Conservation (phyloP, 129 eudicot genomes). For the Tagetes patula region DNA sequence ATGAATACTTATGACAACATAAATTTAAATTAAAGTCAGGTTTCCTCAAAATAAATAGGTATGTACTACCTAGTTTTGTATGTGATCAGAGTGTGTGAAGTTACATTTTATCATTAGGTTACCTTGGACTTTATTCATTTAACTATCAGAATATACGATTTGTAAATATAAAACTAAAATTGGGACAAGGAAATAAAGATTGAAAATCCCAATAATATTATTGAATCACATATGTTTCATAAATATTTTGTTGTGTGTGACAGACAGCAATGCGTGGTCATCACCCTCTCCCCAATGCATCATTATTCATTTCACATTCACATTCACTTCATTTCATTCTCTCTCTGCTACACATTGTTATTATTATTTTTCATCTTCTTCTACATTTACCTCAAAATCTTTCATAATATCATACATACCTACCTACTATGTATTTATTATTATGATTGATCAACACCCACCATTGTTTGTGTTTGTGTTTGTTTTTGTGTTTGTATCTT, state of each 20-base stretch:
- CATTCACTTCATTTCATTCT: not conserved
- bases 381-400: not conserved
- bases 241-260: not conserved
- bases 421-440: constrained; percentile 27
- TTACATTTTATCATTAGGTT: too few species aligned
- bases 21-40: too few species aligned
- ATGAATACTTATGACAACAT: too few species aligned
- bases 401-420: not conserved
- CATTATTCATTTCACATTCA: not conserved
- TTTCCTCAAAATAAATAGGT: too few species aligned
- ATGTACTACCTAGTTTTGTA: too few species aligned
- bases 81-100: too few species aligned
- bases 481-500: too few species aligned
- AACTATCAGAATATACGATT: too few species aligned
- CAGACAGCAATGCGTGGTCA: constrained; percentile 11
- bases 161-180: too few species aligned
- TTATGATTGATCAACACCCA: constrained; percentile 11
- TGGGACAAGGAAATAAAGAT: not conserved
- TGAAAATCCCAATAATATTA: not conserved
- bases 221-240: not conserved
- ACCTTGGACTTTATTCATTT: too few species aligned
- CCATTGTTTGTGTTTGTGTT: constrained; percentile 5
- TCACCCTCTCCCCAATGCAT: constrained; percentile 6
- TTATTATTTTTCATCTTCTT: not conserved
- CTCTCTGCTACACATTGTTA: not conserved